A percentile compares a stretch with the other conserved stretches of the same genome.
Evolutionary conservation across 257 asterid genomes (phyloP).

Genomic region (Ocimum tenuiflorum): DNA sequence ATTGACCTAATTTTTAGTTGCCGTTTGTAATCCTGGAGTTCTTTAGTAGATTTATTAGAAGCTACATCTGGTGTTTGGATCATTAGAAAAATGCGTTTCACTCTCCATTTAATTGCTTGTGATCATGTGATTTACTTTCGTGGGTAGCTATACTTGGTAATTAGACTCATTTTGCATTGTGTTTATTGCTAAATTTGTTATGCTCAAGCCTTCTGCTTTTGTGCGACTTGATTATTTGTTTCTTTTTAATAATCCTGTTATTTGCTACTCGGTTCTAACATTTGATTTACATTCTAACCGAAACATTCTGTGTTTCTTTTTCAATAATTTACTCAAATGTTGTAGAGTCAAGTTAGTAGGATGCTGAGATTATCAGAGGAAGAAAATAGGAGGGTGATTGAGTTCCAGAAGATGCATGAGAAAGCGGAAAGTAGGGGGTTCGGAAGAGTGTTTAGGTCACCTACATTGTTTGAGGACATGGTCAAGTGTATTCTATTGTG

Average conservation of each 20-base stretch:
- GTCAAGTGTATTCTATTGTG: conserved; percentile 77
- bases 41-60: background rate
- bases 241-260: background rate
- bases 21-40: background rate
- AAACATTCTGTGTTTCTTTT: background rate
- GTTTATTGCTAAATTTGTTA: background rate
- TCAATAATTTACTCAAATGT: background rate
- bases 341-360: conserved; percentile 67
- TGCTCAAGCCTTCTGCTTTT: background rate
- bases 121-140: background rate
- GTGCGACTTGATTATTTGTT: background rate
- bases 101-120: background rate
- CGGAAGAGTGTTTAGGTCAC: conserved; percentile 79
- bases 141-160: background rate
- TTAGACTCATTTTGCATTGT: background rate
- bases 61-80: background rate
- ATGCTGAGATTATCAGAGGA: conserved; percentile 68
- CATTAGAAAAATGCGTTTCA: background rate
- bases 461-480: conserved; percentile 91
- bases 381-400: conserved; percentile 45
- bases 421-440: conserved; percentile 53
- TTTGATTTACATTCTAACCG: too few species aligned
- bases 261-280: background rate
- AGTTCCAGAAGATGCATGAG: conserved; percentile 50
- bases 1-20: background rate